Base-by-base conservation (phyloP, 306 rosid species). In the Sicyos edulis region DNA sequence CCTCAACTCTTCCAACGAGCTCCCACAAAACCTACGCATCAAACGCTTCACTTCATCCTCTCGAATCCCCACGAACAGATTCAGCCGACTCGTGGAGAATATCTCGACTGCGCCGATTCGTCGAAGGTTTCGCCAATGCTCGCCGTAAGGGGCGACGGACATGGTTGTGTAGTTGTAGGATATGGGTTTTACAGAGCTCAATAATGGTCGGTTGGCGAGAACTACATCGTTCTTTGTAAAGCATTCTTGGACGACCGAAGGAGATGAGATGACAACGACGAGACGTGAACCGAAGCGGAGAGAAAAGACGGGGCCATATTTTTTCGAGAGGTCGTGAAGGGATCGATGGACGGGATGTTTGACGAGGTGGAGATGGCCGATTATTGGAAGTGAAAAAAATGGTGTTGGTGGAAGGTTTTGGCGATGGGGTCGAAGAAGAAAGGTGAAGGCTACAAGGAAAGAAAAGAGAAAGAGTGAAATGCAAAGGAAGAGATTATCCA, bases 331-430 rank as follows among this genome's bases (percentile, higher is more conserved):
- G 3, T 17, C 42, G 70, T 64, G 52, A 64, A 64, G 51, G 49
- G 2, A 10, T 64, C 9, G 24, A 19, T 64, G 70, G 15, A 64
- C 15, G 10, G 52, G 52, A 6, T 64, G 70, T 64, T 17, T 64
- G 50, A 64, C 5, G 52, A 64, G 70, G 40, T 64, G 70, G 24
- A 64, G 26, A 64, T 64, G 70, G 10, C 70, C 70, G 1, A 64
- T 64, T 0, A 64, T 3, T 4, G 70, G 70, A 34, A 64, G 70
- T 40, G 10, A 9, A 11, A 64, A 64, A 40, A 37, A 6, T 16
- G 70, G 52, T 9, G 16, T 64, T 40, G 70, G 70, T 9, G 70
- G 70, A 19, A 64, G 70, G 16, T 64, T 64, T 19, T 42, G 70
- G 29, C 52, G 51, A 3, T 3, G 67, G 17, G 10, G 26, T 40